Evolutionary conservation across 352 stramenopile genomes (phyloP).

Genomic region (Saprolegnia parasitica): DNA sequence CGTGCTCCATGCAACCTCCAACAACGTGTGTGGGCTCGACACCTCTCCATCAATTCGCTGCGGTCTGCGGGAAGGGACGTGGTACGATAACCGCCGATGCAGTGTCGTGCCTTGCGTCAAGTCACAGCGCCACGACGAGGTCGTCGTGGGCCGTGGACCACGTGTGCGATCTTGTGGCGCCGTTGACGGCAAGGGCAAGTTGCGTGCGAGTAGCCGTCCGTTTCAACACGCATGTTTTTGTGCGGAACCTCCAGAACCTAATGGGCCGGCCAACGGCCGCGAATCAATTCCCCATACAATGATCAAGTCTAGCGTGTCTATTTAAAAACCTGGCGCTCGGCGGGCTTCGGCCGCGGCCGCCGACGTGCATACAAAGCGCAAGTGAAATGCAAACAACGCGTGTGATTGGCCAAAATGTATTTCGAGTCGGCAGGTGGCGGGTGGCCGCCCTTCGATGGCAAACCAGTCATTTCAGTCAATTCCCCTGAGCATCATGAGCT

Average conservation of each 20-base stretch:
- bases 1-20: no score
- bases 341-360: neutral
- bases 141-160: no score
- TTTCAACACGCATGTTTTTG: slow-evolving; percentile 1
- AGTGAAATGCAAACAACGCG: neutral
- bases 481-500: slow-evolving; percentile 25
- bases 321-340: neutral
- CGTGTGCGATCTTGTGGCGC: neutral
- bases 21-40: no score
- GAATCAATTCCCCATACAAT: neutral
- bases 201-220: neutral
- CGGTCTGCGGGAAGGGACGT: no score
- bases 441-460: neutral
- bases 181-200: neutral
- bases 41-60: no score
- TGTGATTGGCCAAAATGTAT: slow-evolving; percentile 18
- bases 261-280: neutral
- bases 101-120: no score
- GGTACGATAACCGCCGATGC: no score
- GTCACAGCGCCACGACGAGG: no score
- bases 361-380: neutral
- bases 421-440: neutral
- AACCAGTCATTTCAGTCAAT: slow-evolving; percentile 31
- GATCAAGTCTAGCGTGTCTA: neutral
- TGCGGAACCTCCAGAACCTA: neutral